A percentile compares a stretch with the other conserved stretches of the same genome.
These are phyloP conservation scores for Serendipita sp. DNA, from an alignment of 768 basidiomycete genomes.

Conservation along the genomic window DNA sequence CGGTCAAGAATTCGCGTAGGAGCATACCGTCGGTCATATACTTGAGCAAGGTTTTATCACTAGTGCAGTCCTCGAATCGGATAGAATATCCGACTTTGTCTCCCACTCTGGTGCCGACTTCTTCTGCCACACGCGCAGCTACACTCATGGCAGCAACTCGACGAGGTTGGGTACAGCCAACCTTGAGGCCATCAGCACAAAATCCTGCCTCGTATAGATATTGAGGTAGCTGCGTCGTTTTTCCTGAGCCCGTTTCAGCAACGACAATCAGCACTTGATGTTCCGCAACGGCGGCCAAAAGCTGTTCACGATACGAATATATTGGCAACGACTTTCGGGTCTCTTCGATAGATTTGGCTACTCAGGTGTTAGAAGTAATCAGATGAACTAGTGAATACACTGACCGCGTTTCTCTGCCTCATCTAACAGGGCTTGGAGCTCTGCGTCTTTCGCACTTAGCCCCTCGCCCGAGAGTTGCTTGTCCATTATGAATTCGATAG, in stretches of 20 bases:
- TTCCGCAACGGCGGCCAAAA: slow-evolving; percentile 75
- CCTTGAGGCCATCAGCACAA: slow-evolving; percentile 69
- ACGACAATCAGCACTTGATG: slow-evolving; percentile 96
- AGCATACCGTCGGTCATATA: slow-evolving; percentile 99
- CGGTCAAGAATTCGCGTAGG: slow-evolving; percentile 89
- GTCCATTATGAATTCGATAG: slow-evolving; percentile 90
- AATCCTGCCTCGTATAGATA: slow-evolving; percentile 97
- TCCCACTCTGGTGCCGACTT: slow-evolving; percentile 94
- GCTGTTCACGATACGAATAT: slow-evolving; percentile 71
- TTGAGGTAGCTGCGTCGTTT: slow-evolving; percentile 96
- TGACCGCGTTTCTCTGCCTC: slow-evolving; percentile 80
- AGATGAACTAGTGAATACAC: slow-evolving; percentile 15
- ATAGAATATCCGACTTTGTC: slow-evolving; percentile 99
- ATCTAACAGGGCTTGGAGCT: slow-evolving; percentile 75
- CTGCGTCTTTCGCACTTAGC: slow-evolving; percentile 71
- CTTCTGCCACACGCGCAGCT: slow-evolving; percentile 95
- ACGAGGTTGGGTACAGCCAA: slow-evolving; percentile 41
- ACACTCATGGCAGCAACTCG: slow-evolving; percentile 18
- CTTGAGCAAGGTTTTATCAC: slow-evolving; percentile 96
- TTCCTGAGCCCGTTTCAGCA: slow-evolving; percentile 96
- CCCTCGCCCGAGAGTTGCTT: slow-evolving; percentile 42
- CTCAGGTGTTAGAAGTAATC: background rate
- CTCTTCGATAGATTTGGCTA: slow-evolving; percentile 82
- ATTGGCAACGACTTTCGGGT: slow-evolving; percentile 89
- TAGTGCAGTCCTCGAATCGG: slow-evolving; percentile 98